phyloP scores from a whole-genome alignment of 441 rosid species.

The Iberis amara region DNA sequence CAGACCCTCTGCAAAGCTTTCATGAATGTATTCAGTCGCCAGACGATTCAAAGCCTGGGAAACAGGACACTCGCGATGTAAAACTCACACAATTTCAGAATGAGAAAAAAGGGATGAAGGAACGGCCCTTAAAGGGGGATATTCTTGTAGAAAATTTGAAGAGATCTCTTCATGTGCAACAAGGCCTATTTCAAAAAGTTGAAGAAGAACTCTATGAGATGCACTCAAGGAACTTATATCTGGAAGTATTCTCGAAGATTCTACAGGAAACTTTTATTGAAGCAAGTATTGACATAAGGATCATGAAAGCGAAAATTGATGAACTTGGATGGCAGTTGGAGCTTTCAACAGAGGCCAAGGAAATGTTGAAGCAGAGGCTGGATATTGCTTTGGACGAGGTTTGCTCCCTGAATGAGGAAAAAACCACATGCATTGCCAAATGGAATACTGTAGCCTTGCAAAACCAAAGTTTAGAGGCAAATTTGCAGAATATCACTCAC shows the following conservation, averaged over 20 bases:
- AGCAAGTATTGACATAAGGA: constrained; percentile 45
- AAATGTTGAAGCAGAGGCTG: constrained; percentile 58
- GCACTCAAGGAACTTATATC: constrained; percentile 58
- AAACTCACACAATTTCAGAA: constrained; percentile 41
- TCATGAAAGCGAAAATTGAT: constrained; percentile 45
- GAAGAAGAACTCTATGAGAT: constrained; percentile 82
- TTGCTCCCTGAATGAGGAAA: constrained; percentile 55
- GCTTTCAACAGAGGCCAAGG: constrained; percentile 56
- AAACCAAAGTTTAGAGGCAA: constrained; percentile 56
- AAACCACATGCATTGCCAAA: constrained; percentile 46
- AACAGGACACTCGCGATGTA: constrained; percentile 35
- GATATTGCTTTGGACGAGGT: constrained; percentile 62
- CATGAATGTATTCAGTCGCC: constrained; percentile 29
- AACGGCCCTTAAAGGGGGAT: constrained; percentile 64
- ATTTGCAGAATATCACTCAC: constrained; percentile 43
- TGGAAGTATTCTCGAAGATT: constrained; percentile 77
- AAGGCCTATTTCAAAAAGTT: constrained; percentile 70
- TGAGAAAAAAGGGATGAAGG: constrained; percentile 41
- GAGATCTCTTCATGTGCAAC: constrained; percentile 77
- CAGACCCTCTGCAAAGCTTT: constrained; percentile 50
- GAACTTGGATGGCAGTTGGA: constrained; percentile 64
- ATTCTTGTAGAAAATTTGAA: constrained; percentile 65
- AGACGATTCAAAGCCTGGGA: constrained; percentile 35
- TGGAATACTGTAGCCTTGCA: constrained; percentile 55
- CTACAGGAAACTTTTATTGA: constrained; percentile 63